Evolutionary conservation across 2,329 filamentous ascomycete genomes (phyloP).

Genomic region (Ophiosphaerella herpotricha): DNA sequence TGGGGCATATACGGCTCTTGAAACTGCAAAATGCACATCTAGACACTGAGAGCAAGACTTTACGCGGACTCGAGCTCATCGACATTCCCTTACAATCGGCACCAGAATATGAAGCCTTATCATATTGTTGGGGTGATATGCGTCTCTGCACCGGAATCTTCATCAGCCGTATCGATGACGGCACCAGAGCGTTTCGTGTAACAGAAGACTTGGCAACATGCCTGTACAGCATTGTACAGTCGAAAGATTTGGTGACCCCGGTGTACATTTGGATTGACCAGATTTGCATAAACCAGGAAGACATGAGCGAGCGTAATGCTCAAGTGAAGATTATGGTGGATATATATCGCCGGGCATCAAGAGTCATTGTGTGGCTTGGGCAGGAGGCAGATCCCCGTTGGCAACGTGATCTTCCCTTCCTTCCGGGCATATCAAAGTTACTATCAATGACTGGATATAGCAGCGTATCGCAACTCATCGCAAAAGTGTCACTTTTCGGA

Average conservation of each 20-base stretch:
- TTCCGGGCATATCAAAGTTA: too few relatives aligned
- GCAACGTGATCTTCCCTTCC: too few relatives aligned
- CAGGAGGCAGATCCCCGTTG: too few relatives aligned
- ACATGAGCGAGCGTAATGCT: not conserved
- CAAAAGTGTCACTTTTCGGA: not conserved
- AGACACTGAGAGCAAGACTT: not conserved
- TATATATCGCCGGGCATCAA: not conserved
- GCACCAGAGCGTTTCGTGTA: not conserved
- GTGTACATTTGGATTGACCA: constrained; percentile 3
- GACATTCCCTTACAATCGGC: not conserved
- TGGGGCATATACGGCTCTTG: not conserved
- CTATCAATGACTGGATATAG: too few relatives aligned
- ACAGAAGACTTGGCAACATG: constrained; percentile 3
- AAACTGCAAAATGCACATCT: not conserved
- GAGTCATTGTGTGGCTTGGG: constrained; percentile 2
- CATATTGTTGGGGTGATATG: constrained; percentile 2
- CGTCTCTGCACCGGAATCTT: not conserved
- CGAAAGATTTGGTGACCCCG: not conserved
- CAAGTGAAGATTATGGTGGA: constrained; percentile 2
- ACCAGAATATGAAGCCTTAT: not conserved
- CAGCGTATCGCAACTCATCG: not conserved
- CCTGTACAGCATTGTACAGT: not conserved
- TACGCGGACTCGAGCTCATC: not conserved
- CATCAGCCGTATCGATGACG: not conserved
- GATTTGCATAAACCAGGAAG: constrained; percentile 3